Evolutionary conservation across 164 flowering plant species (phyloP).

Genomic region (Kingdonia uniflora): DNA sequence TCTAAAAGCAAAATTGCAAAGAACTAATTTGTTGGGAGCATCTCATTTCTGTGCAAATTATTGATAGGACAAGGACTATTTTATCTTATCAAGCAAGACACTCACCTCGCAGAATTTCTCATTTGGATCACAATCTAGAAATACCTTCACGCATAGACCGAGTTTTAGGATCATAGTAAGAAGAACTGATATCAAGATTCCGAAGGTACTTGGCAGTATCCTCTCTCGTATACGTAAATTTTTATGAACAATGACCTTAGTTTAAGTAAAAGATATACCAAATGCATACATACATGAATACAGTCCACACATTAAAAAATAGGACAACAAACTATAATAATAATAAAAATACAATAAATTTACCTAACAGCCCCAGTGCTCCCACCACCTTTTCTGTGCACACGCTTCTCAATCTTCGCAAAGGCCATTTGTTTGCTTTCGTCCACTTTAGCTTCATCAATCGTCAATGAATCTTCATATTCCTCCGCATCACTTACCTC

Average conservation of each 20-base stretch:
- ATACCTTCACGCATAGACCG: slow-evolving; percentile 88
- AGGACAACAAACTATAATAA: not conserved
- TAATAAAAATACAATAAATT: not conserved
- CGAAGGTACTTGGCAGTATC: slow-evolving; percentile 82
- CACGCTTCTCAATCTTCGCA: slow-evolving; percentile 96
- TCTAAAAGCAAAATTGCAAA: no score
- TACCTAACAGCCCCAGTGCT: slow-evolving; percentile 94
- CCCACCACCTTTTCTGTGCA: slow-evolving; percentile 93
- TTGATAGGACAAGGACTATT: no score
- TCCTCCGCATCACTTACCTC: slow-evolving; percentile 60
- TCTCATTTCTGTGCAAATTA: no score
- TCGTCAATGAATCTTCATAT: slow-evolving; percentile 60
- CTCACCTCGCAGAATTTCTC: slow-evolving; percentile 67
- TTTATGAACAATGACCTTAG: slow-evolving; percentile 20
- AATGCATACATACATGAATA: not conserved
- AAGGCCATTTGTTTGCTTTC: slow-evolving; percentile 87
- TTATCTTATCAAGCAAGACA: no score
- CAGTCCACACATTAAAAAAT: not conserved
- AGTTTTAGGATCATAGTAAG: slow-evolving; percentile 79
- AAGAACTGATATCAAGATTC: slow-evolving; percentile 82
- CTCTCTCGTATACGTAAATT: slow-evolving; percentile 87
- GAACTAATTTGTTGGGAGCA: no score
- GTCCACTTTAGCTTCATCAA: slow-evolving; percentile 88
- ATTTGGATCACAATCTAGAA: slow-evolving; percentile 76
- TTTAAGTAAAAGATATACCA: not conserved